phyloP scores from a whole-genome alignment of 1,284 basidiomycete species.

The Agaricales sp. region DNA sequence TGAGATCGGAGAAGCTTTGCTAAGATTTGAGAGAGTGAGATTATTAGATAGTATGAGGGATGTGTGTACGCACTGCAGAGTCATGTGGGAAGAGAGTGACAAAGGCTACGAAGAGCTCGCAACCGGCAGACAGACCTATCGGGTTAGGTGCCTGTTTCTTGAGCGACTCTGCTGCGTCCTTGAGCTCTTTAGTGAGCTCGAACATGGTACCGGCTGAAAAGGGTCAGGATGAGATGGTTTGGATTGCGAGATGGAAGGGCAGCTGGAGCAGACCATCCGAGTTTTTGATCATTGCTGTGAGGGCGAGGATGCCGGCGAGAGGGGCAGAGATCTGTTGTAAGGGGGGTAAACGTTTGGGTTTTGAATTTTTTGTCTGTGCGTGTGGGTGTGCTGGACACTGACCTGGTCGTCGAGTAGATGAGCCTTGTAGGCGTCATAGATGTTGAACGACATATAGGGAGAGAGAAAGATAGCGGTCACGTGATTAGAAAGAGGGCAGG shows the following conservation, averaged over 20 bases:
- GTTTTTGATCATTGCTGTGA: conserved; percentile 67
- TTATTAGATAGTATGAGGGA: conserved; percentile 9
- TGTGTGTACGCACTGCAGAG: conserved; percentile 47
- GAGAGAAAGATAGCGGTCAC: neutral
- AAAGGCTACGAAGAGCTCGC: conserved; percentile 84
- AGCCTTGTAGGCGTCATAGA: conserved; percentile 43
- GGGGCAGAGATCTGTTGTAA: conserved; percentile 66
- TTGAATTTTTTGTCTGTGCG: neutral
- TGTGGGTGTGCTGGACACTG: conserved; percentile 3
- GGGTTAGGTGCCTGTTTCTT: conserved; percentile 63
- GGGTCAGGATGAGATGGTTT: conserved; percentile 13
- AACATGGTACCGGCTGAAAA: conserved; percentile 75
- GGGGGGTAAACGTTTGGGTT: neutral
- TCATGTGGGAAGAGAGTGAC: conserved; percentile 82
- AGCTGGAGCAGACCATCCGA: conserved; percentile 47
- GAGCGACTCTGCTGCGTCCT: conserved; percentile 62
- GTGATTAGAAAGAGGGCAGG: neutral
- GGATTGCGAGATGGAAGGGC: conserved; percentile 10
- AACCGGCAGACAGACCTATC: conserved; percentile 83
- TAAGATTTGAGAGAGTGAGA: conserved; percentile 9
- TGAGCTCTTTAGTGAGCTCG: conserved; percentile 78
- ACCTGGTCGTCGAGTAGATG: conserved; percentile 49
- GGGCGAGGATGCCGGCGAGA: conserved; percentile 76
- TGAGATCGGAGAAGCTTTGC: conserved; percentile 75
- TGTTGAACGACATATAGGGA: conserved; percentile 30